Conservation (phyloP, 176 grass and related monocot genomes). For the Metroxylon sagu region DNA sequence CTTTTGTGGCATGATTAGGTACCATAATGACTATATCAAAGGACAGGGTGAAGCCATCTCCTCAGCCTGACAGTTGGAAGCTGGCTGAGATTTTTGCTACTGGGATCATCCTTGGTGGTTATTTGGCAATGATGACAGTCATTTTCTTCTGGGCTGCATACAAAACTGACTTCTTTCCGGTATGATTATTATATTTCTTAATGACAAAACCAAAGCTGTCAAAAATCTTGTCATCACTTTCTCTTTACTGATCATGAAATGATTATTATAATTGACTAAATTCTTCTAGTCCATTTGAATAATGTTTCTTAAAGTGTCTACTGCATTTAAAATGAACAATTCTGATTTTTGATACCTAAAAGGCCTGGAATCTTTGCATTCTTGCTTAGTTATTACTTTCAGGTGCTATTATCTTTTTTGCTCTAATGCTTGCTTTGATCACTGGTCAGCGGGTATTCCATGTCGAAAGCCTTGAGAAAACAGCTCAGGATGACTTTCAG, state of each 20-base stretch:
- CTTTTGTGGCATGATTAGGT: constrained; percentile 26
- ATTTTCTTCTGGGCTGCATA: constrained; percentile 74
- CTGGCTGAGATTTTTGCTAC: constrained; percentile 68
- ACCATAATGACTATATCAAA: constrained; percentile 89
- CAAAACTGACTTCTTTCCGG: constrained; percentile 63
- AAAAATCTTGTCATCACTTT: too few species aligned
- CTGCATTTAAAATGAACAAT: too few species aligned
- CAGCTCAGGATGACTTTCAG: constrained; percentile 50
- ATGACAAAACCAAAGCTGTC: too few species aligned
- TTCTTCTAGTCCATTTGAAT: too few species aligned
- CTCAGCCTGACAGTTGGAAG: constrained; percentile 67
- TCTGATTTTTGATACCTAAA: too few species aligned
- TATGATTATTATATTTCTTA: neutral
- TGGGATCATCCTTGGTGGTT: constrained; percentile 62
- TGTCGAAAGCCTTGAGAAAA: constrained; percentile 67
- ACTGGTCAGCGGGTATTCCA: constrained; percentile 39
- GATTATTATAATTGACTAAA: too few species aligned
- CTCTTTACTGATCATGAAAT: too few species aligned
- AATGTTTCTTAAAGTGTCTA: too few species aligned
- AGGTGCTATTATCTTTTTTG: too few species aligned
- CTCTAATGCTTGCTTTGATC: neutral
- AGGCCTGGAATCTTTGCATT: too few species aligned
- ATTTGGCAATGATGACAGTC: constrained; percentile 67
- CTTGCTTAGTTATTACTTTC: too few species aligned
- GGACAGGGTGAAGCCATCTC: constrained; percentile 70